Conservation (phyloP, 2,329 filamentous ascomycete genomes). For the Cladophialophora exuberans region DNA sequence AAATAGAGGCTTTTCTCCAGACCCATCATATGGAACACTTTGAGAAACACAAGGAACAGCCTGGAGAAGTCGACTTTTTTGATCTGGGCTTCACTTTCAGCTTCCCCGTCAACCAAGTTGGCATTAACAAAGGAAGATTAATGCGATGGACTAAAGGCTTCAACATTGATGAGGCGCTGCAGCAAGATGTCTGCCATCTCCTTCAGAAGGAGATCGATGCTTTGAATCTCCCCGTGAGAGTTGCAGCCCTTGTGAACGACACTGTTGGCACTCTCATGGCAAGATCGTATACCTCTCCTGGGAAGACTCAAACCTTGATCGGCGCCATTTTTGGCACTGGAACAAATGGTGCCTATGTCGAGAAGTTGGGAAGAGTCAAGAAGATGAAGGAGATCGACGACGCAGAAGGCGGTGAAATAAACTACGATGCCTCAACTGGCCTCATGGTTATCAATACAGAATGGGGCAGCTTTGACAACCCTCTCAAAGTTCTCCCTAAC, state of each 20-base stretch:
- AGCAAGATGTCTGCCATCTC: conserved; percentile 90
- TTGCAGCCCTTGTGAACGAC: conserved; percentile 96
- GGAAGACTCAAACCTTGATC: conserved; percentile 83
- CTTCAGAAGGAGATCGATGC: conserved; percentile 88
- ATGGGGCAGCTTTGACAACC: conserved; percentile 98
- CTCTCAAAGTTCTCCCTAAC: conserved; percentile 81
- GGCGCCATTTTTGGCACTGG: conserved; percentile 97
- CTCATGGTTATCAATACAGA: conserved; percentile 98
- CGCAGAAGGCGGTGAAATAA: conserved; percentile 51
- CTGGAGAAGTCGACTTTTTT: conserved; percentile 78
- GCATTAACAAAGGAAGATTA: conserved; percentile 91
- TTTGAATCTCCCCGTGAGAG: conserved; percentile 82
- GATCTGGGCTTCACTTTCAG: conserved; percentile 98
- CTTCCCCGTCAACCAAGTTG: conserved; percentile 91
- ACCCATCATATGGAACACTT: conserved; percentile 89
- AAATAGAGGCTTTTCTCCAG: conserved; percentile 86
- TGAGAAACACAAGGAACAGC: conserved; percentile 67
- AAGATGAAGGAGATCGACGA: conserved; percentile 67
- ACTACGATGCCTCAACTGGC: conserved; percentile 78
- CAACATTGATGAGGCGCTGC: conserved; percentile 90
- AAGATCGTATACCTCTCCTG: conserved; percentile 88
- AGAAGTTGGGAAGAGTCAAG: conserved; percentile 83
- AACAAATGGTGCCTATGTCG: conserved; percentile 96
- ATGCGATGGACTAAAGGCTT: conserved; percentile 99
- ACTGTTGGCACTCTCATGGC: conserved; percentile 98